Conservation (phyloP, 371 early-diverging fungal genomes). For the Mortierella sp. region DNA sequence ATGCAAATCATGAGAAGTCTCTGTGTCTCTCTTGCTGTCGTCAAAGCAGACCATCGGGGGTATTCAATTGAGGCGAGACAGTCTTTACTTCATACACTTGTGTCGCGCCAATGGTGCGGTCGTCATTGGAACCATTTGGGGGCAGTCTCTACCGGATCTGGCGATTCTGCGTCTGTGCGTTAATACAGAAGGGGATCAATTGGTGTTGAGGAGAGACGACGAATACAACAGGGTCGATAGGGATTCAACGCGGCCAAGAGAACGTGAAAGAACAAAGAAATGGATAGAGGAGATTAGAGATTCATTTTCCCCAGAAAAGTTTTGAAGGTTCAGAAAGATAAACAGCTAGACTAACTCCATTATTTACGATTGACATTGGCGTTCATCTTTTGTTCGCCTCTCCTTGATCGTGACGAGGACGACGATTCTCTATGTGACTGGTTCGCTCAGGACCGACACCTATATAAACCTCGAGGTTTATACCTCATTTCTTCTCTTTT, state of each 20-base stretch:
- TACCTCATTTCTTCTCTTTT: neutral
- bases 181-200: neutral
- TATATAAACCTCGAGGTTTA: neutral
- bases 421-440: neutral
- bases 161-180: conserved; percentile 1
- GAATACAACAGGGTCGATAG: neutral
- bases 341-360: neutral
- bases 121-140: no score
- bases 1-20: neutral
- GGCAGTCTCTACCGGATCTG: no score
- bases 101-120: no score
- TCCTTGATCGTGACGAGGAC: neutral
- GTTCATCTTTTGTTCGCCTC: neutral
- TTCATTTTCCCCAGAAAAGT: neutral
- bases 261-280: neutral
- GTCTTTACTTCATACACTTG: neutral
- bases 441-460: neutral
- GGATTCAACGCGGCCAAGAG: neutral
- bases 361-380: neutral
- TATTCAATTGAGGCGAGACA: neutral
- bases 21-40: neutral
- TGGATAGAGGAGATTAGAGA: neutral
- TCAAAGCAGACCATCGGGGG: neutral
- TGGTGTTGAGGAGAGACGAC: neutral
- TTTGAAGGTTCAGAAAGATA: no score